Evolutionary conservation across 495 filamentous ascomycete genomes (phyloP).

Genomic region (Amorphotheca resinae): DNA sequence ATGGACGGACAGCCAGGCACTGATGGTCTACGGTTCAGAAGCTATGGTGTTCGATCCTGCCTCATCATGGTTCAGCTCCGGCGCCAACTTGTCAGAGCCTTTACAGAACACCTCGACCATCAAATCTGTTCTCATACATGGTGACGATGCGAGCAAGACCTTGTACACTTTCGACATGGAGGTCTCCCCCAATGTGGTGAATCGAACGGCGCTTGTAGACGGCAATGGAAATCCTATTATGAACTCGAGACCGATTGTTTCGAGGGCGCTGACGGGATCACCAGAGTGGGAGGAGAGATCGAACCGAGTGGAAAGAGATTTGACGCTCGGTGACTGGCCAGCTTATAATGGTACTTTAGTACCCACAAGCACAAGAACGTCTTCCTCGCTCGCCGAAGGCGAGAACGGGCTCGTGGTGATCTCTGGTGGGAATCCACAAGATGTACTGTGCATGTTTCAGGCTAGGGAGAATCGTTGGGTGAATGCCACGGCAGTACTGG

Average conservation of each 20-base stretch:
- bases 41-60: conserved; percentile 47
- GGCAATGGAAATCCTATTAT: conserved; percentile 29
- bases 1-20: conserved; percentile 60
- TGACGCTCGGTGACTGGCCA: conserved; percentile 51
- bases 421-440: conserved; percentile 54
- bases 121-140: conserved; percentile 50
- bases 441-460: conserved; percentile 69
- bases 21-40: conserved; percentile 62
- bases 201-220: conserved; percentile 44
- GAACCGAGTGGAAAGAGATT: conserved; percentile 12
- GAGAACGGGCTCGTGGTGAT: conserved; percentile 58
- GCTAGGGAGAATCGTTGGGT: conserved; percentile 67
- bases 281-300: conserved; percentile 2
- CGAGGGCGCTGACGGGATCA: not conserved
- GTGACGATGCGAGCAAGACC: conserved; percentile 70
- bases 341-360: conserved; percentile 64
- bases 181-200: conserved; percentile 63
- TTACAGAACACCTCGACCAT: conserved; percentile 37
- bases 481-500: conserved; percentile 56
- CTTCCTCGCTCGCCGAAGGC: conserved; percentile 34
- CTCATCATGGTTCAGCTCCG: conserved; percentile 52
- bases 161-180: conserved; percentile 71
- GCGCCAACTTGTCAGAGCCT: conserved; percentile 43
- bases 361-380: conserved; percentile 40
- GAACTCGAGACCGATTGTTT: conserved; percentile 12